phyloP scores from a whole-genome alignment of 495 filamentous ascomycete genomes.

The Xylaria palmicola region DNA sequence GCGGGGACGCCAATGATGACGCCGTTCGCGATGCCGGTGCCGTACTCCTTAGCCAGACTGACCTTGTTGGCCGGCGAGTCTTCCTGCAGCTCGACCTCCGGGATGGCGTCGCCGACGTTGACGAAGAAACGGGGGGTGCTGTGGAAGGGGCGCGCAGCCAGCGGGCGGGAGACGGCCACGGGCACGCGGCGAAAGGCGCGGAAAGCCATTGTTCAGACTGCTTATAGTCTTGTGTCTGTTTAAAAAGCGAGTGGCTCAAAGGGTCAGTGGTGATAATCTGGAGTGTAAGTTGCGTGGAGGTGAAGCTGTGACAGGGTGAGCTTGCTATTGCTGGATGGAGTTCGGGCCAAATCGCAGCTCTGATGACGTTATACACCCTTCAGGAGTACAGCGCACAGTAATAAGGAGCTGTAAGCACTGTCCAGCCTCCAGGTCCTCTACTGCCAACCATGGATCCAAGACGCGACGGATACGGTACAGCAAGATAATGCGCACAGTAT shows the following conservation, averaged over 20 bases:
- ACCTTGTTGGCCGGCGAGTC: constrained; percentile 75
- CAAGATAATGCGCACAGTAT: not conserved
- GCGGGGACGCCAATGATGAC: constrained; percentile 89
- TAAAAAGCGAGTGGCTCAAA: too few species aligned
- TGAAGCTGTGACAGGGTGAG: not conserved
- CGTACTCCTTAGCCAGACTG: constrained; percentile 74
- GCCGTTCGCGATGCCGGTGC: constrained; percentile 56
- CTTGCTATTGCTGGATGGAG: not conserved
- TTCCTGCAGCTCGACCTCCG: constrained; percentile 63
- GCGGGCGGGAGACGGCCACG: constrained; percentile 4
- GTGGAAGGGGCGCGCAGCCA: constrained; percentile 50
- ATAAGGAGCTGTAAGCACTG: too few species aligned
- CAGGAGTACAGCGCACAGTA: too few species aligned
- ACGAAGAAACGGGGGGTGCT: constrained; percentile 49
- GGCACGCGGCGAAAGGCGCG: constrained; percentile 25
- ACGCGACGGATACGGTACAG: not conserved
- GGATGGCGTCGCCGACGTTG: constrained; percentile 60
- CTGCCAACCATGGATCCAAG: too few species aligned
- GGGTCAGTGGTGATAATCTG: too few species aligned
- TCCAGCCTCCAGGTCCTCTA: too few species aligned
- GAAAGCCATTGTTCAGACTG: constrained; percentile 32
- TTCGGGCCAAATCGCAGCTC: not conserved
- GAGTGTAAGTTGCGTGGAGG: not conserved
- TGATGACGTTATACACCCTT: not conserved
- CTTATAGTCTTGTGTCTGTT: too few species aligned